Evolutionary conservation across 1,139 yeast species (phyloP).

Genomic region (Protomyces macrosporus): DNA sequence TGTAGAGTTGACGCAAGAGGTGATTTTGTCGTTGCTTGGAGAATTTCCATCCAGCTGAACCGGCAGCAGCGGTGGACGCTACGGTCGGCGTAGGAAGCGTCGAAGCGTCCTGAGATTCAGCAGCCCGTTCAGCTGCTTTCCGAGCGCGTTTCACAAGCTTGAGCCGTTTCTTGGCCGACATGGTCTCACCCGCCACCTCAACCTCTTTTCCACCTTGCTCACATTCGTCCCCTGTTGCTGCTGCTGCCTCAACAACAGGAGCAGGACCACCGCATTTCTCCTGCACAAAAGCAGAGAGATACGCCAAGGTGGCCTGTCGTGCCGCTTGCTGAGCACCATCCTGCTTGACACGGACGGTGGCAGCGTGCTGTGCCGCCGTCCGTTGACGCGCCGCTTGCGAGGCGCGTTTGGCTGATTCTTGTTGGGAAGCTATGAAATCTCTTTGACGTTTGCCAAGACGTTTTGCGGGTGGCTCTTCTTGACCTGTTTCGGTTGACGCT

Average conservation of each 20-base stretch:
- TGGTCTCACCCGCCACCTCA: neutral
- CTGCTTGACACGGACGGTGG: neutral
- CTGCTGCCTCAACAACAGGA: neutral
- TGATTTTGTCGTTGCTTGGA: slow-evolving; percentile 22
- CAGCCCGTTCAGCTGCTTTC: neutral
- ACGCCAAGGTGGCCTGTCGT: too few relatives aligned
- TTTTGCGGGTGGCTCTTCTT: neutral
- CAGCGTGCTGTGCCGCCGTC: neutral
- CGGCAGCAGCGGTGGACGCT: neutral
- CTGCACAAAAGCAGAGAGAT: too few relatives aligned
- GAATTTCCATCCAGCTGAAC: slow-evolving; percentile 5
- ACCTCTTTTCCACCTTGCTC: slow-evolving; percentile 8
- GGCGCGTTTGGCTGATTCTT: neutral
- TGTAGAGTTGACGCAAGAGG: slow-evolving; percentile 1
- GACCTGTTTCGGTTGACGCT: neutral
- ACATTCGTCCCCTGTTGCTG: neutral
- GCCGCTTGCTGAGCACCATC: too few relatives aligned
- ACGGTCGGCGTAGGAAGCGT: neutral
- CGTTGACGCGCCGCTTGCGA: neutral
- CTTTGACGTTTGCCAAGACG: neutral
- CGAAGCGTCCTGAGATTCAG: neutral
- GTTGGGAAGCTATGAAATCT: neutral
- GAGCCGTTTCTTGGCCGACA: neutral
- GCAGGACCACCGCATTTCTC: neutral
- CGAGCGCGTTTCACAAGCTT: neutral